Conservation (phyloP, 139 green algal species). For the Chlamydomonas incerta region DNA sequence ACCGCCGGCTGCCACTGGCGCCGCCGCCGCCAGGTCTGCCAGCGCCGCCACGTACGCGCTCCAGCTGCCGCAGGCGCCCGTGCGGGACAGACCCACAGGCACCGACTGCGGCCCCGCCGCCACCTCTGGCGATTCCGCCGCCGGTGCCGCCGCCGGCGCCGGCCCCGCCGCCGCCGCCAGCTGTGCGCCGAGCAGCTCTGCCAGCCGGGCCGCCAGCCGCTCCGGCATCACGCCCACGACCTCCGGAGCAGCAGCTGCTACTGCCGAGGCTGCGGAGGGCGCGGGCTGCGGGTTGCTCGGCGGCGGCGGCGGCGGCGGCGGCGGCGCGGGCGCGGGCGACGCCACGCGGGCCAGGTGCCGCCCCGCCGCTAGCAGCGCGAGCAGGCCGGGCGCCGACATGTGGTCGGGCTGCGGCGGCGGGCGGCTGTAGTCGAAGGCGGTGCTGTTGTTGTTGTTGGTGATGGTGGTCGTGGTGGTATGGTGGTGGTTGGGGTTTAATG, state of each 20-base stretch:
- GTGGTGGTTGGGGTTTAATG: too few species aligned
- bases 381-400: background rate
- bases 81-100: too few species aligned
- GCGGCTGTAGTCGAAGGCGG: too few species aligned
- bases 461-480: too few species aligned
- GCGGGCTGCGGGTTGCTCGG: too few species aligned
- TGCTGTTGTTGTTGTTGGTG: too few species aligned
- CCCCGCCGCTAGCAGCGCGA: background rate
- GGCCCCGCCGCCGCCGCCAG: background rate
- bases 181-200: background rate
- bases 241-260: background rate
- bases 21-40: background rate
- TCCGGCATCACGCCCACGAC: background rate
- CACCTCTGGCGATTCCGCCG: too few species aligned
- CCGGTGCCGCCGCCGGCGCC: background rate
- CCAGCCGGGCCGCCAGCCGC: background rate
- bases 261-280: too few species aligned
- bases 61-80: too few species aligned
- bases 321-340: background rate
- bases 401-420: background rate
- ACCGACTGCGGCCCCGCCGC: too few species aligned
- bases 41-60: too few species aligned
- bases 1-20: background rate
- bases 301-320: background rate
- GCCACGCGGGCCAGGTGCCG: constrained; percentile 4